A percentile compares a stretch with the other conserved stretches of the same genome.
Conservation (phyloP, 768 basidiomycete genomes). For the Lyophyllum shimeji region DNA sequence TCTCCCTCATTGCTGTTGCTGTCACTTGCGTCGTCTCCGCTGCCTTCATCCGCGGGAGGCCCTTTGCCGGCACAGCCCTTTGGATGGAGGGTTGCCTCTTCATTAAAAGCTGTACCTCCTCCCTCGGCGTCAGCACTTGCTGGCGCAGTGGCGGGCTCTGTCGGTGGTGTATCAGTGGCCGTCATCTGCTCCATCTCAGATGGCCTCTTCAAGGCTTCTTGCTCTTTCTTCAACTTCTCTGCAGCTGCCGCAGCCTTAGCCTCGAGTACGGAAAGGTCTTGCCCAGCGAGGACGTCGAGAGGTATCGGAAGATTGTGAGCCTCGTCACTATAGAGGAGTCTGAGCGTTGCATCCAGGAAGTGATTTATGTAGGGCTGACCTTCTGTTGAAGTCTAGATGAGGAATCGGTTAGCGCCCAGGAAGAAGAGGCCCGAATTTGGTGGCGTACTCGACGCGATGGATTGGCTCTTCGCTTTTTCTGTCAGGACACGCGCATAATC, state of each 20-base stretch:
- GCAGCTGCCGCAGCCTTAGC: slow-evolving; percentile 16
- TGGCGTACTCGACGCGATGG: slow-evolving; percentile 31
- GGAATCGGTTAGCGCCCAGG: neutral
- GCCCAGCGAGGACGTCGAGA: slow-evolving; percentile 27
- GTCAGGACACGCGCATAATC: slow-evolving; percentile 24
- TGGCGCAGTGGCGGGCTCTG: neutral
- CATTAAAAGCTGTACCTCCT: neutral
- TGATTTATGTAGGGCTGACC: slow-evolving; percentile 7
- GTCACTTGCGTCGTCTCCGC: neutral
- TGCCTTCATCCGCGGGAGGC: neutral
- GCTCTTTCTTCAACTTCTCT: neutral
- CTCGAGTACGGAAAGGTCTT: slow-evolving; percentile 27
- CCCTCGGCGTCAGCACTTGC: too few relatives aligned
- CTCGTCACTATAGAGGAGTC: slow-evolving; percentile 11
- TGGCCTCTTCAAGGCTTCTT: neutral
- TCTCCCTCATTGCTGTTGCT: neutral
- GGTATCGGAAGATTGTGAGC: slow-evolving; percentile 22
- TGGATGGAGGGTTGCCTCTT: neutral
- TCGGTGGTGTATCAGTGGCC: neutral
- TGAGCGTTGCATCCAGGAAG: neutral
- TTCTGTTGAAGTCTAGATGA: slow-evolving; percentile 22
- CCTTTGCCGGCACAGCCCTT: neutral
- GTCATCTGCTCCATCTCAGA: neutral
- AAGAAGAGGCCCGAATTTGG: neutral
- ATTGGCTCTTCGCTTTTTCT: slow-evolving; percentile 29